Percentiles rank a stretch among this genome's conserved stretches.
These are phyloP conservation scores for Pythium phragmiticola DNA, from an alignment of 352 stramenopile genomes.

Conservation along the genomic window DNA sequence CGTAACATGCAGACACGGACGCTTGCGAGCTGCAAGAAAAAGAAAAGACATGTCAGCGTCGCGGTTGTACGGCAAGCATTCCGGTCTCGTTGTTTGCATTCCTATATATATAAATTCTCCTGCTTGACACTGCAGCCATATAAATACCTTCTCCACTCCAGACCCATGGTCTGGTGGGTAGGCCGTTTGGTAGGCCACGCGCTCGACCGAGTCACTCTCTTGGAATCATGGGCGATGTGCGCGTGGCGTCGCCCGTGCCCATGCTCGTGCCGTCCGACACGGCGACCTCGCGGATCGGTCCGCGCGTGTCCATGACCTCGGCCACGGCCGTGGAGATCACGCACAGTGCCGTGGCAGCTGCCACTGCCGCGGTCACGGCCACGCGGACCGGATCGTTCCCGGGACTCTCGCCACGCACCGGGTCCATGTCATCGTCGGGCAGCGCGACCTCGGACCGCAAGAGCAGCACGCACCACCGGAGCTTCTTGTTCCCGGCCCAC, in stretches of 20 bases:
- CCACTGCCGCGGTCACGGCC: not conserved
- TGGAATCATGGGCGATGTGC: slow-evolving; percentile 23
- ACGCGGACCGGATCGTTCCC: slow-evolving; percentile 17
- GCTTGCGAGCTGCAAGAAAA: no score
- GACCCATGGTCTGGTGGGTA: no score
- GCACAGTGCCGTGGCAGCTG: not conserved
- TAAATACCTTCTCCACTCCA: no score
- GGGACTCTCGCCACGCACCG: slow-evolving; percentile 21
- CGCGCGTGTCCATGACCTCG: not conserved
- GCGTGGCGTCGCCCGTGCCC: slow-evolving; percentile 12
- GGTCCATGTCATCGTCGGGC: slow-evolving; percentile 27
- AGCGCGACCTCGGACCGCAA: slow-evolving; percentile 32
- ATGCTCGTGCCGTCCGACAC: slow-evolving; percentile 16
- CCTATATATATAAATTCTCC: no score
- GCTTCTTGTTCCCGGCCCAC: slow-evolving; percentile 39
- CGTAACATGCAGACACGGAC: not conserved
- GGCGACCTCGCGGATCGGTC: slow-evolving; percentile 2
- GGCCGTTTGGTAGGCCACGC: no score
- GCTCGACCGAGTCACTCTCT: no score
- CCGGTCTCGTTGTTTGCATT: no score
- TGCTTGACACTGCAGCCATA: no score
- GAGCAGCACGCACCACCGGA: slow-evolving; percentile 35
- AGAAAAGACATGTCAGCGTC: no score
- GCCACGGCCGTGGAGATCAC: not conserved
- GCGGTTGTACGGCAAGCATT: no score